These are phyloP conservation scores for Candida wancherniae DNA, from an alignment of 805 yeast species.

Conservation along the genomic window DNA sequence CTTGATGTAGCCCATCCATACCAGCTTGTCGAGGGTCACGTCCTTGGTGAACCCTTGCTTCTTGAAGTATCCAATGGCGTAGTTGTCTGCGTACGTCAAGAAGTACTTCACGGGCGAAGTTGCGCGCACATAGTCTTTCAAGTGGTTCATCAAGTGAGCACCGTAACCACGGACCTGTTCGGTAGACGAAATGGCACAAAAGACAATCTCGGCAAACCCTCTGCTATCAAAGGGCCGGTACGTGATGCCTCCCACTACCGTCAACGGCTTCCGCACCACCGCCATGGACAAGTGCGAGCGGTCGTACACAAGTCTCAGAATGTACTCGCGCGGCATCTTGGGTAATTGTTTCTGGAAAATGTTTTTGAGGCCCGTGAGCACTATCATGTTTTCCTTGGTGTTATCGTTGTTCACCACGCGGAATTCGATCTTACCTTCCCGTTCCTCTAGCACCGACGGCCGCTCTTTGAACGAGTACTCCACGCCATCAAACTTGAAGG, in stretches of 20 bases:
- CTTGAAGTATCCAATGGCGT: constrained; percentile 97
- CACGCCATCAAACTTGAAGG: constrained; percentile 70
- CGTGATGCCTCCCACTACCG: constrained; percentile 97
- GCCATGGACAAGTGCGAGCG: constrained; percentile 94
- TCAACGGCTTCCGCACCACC: constrained; percentile 85
- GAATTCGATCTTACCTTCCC: constrained; percentile 89
- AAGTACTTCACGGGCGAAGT: constrained; percentile 84
- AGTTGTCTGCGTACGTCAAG: constrained; percentile 95
- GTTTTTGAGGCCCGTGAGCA: constrained; percentile 89
- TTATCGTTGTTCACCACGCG: constrained; percentile 96
- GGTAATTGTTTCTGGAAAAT: constrained; percentile 97
- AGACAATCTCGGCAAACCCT: constrained; percentile 95
- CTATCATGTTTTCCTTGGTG: constrained; percentile 79
- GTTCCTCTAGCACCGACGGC: constrained; percentile 91
- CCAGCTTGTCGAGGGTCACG: constrained; percentile 72
- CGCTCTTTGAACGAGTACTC: constrained; percentile 82
- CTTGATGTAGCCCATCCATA: constrained; percentile 98
- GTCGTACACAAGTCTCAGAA: constrained; percentile 90
- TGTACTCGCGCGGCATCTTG: constrained; percentile 97
- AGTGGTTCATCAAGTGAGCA: constrained; percentile 96
- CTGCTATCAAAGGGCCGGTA: constrained; percentile 88
- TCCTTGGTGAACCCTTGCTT: constrained; percentile 98
- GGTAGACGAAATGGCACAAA: constrained; percentile 95
- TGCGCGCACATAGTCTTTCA: constrained; percentile 89
- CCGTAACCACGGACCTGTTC: constrained; percentile 99